Base-by-base conservation (phyloP, 345 rosid species). In the Sonneratia caseolaris region DNA sequence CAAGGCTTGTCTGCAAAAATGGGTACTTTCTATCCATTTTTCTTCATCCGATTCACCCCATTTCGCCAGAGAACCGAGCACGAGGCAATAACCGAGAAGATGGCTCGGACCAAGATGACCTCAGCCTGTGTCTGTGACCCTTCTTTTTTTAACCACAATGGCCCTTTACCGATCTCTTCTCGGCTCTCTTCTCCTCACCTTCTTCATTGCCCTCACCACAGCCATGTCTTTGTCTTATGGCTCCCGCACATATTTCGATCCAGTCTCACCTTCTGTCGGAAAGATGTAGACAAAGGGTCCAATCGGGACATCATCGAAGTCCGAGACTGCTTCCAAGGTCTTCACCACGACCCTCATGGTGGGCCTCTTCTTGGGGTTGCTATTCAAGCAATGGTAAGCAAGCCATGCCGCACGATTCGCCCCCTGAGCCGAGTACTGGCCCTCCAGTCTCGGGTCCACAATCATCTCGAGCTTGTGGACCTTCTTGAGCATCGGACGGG, bases 11-110 rank as follows among this genome's bases (percentile, higher is more conserved):
- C 19, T 27, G 32, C 32, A 27, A 27, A 27, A 27, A 27, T 27
- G 32, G 1, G 32, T 27, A 27, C 56, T 19, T 61, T 22, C 14
- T 0, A 22, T 27, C 37, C 27, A 62, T 27, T 62, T 62, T 59
- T 35, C 66, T 62, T 27, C 66, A 14, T 7, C 38, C 38, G 27
- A 11, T 27, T 11, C 13, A 13, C 18, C 38, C 13, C 13, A 35
- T 7, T 62, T 62, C 66, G 80, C 70, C 93, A 88, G 74, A 85
- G 82, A 66, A 81, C 80, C 68, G 72, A 82, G 61, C 89, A 91
- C 80, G 91, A 73, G 72, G 83, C 74, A 10, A 93, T 88, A 77
- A 91, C 98, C 16, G 96, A 86, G 83, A 84, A 77, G 66, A 86
- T 86, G 6, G 83, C 87, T 4, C 93, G 84, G 89, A 83, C 84